Percentiles rank a stretch among this genome's conserved stretches.
Evolutionary conservation across 1,284 basidiomycete species (phyloP).

Genomic region (Puccinia coronata): DNA sequence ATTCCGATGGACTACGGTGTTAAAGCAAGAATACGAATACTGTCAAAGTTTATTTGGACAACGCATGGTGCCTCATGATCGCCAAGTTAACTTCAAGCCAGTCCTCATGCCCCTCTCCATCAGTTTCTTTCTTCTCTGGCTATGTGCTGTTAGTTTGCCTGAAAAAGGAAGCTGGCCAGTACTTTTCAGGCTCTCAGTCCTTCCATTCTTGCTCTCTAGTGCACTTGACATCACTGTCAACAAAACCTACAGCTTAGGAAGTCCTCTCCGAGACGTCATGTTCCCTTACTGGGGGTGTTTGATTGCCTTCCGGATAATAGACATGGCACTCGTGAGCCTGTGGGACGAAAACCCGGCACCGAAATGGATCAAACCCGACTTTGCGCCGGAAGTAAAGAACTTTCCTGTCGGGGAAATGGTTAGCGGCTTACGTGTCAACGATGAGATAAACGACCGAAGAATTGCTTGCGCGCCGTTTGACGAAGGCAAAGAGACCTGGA

Average conservation of each 20-base stretch:
- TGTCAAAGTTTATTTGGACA: conserved; percentile 33
- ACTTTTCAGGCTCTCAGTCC: conserved; percentile 20
- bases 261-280: conserved; percentile 35
- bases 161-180: conserved; percentile 7
- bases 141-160: conserved; percentile 35
- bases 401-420: background rate
- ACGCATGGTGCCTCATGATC: conserved; percentile 37
- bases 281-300: conserved; percentile 35
- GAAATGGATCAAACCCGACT: conserved; percentile 29
- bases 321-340: conserved; percentile 36
- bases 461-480: background rate
- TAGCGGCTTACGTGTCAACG: background rate
- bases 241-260: conserved; percentile 36
- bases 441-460: background rate
- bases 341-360: conserved; percentile 39
- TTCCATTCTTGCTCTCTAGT: conserved; percentile 26
- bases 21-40: conserved; percentile 13
- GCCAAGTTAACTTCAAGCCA: conserved; percentile 36
- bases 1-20: background rate
- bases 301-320: conserved; percentile 33
- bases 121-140: conserved; percentile 29
- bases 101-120: conserved; percentile 25
- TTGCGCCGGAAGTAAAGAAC: background rate
- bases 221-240: conserved; percentile 36
- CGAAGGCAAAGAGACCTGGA: background rate